Conservation (phyloP, 1,284 basidiomycete species). For the Cronartium quercuum region DNA sequence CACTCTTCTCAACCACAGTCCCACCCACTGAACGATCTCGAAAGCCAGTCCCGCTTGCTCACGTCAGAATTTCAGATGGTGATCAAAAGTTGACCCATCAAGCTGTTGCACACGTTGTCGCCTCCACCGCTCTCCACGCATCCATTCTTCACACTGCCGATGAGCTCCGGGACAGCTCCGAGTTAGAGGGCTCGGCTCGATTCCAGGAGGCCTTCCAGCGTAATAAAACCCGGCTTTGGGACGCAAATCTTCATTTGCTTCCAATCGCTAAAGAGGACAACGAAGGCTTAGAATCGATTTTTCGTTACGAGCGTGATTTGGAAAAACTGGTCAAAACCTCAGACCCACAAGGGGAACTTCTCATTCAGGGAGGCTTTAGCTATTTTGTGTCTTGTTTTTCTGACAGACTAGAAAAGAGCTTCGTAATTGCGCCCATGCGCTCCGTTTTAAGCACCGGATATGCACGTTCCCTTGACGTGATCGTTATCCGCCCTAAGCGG, state of each 20-base stretch:
- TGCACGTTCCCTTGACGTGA: slow-evolving; percentile 60
- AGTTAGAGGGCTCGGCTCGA: slow-evolving; percentile 55
- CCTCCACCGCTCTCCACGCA: slow-evolving; percentile 68
- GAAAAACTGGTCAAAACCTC: slow-evolving; percentile 42
- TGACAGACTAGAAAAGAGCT: slow-evolving; percentile 72
- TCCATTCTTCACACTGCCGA: slow-evolving; percentile 76
- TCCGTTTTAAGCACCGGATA: slow-evolving; percentile 29
- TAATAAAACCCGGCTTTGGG: slow-evolving; percentile 69
- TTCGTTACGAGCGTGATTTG: slow-evolving; percentile 48
- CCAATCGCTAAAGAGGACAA: not conserved
- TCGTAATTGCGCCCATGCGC: slow-evolving; percentile 65
- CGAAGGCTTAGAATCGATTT: not conserved
- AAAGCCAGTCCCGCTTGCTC: slow-evolving; percentile 58
- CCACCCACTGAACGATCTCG: not conserved
- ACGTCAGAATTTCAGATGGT: slow-evolving; percentile 51
- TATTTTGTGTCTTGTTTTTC: slow-evolving; percentile 72
- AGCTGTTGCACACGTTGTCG: slow-evolving; percentile 51
- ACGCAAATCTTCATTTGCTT: slow-evolving; percentile 57
- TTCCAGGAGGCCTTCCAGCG: slow-evolving; percentile 75
- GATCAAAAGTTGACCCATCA: not conserved
- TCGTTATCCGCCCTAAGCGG: slow-evolving; percentile 71
- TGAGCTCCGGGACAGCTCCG: slow-evolving; percentile 57
- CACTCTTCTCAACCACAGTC: slow-evolving; percentile 46
- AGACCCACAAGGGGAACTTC: not conserved
- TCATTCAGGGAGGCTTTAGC: slow-evolving; percentile 64